Base-by-base conservation (phyloP, 2,329 filamentous ascomycete genomes). In the Chrysoporthe cubensis region DNA sequence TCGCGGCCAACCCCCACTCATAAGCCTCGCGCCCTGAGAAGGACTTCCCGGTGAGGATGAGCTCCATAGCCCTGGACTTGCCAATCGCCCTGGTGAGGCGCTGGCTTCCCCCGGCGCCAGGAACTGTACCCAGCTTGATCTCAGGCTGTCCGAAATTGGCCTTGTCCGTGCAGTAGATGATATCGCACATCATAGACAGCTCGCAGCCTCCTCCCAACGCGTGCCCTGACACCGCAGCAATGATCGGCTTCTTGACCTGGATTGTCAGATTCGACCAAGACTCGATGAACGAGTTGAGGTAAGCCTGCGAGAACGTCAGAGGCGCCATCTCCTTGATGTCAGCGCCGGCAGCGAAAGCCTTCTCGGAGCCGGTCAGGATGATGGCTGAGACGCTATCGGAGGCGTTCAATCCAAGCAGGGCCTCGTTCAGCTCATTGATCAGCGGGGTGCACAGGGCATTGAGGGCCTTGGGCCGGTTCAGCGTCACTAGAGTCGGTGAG, bases 301-400 rank as follows among this genome's bases (percentile, higher is more conserved):
- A 98, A 50, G 96, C 95, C 72, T 90, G 84, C 71, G 92, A 88
- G 81, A 99, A 99, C 66, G 90, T 94, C 50, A 97, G 88, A 69
- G 93, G 90, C 42, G 93, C 92, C 96, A 99, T 99, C 81, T 99
- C 96, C 81, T 98, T 98, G 84, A 99, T 99, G 80, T 99, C 96
- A 70, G 96, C 96, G 63, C 96, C 96, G 57, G 96, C 95, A 42
- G 95, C 95, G 77, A 97, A 99, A 54, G 95, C 94, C 80, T 91
- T 93, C 72, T 93, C 85, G 58, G 91, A 96, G 66, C 96, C 96
- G 0, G 96, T 97, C 68, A 99, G 84, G 68, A 99, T 80, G 74
- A 97, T 93, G 73, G 90, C 91, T 11, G 88, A 87, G 71, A 94
- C 90, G 43, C 86, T 84, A 66, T 90, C 85, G 71, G 91, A 88